phyloP scores from a whole-genome alignment of 1,284 basidiomycete genomes.

The Pholiota adiposa region DNA sequence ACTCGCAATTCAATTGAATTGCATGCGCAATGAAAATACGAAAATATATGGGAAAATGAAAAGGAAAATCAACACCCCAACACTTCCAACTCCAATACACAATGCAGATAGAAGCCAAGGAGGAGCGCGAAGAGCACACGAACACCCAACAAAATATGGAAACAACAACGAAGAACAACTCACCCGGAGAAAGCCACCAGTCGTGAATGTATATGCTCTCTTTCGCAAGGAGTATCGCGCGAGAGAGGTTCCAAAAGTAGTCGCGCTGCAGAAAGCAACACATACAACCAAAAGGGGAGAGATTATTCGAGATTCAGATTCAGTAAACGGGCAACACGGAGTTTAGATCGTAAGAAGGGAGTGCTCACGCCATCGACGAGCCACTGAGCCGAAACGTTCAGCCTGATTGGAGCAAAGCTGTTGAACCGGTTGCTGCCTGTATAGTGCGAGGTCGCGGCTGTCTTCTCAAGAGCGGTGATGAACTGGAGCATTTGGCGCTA shows the following conservation, averaged over 20 bases:
- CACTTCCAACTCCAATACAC: conserved; percentile 1
- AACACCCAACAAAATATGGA: too few relatives aligned
- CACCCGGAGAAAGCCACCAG: conserved; percentile 93
- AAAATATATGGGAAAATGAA: conserved; percentile 2
- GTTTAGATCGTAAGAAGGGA: not conserved
- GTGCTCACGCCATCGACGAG: conserved; percentile 90
- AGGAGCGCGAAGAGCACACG: not conserved
- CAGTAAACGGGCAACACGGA: conserved; percentile 1
- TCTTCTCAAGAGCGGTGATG: conserved; percentile 90
- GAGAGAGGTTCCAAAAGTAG: conserved; percentile 97
- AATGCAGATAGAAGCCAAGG: not conserved
- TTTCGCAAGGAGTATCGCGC: conserved; percentile 90
- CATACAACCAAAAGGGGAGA: not conserved
- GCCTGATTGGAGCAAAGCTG: conserved; percentile 92
- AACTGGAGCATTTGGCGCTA: conserved; percentile 97
- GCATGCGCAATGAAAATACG: not conserved
- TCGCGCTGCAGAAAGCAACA: conserved; percentile 65
- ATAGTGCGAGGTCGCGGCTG: conserved; percentile 81
- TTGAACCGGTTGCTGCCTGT: conserved; percentile 86
- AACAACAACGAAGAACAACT: conserved; percentile 15
- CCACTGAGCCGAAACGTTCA: conserved; percentile 97
- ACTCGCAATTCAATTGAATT: conserved; percentile 3
- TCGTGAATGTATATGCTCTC: conserved; percentile 93
- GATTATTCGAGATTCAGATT: not conserved
- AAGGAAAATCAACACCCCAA: not conserved